Evolutionary conservation across 371 early-diverging fungal genomes (phyloP), one percentile per base, ranked within the genome.

Genomic region (Blakeslea trispora): DNA sequence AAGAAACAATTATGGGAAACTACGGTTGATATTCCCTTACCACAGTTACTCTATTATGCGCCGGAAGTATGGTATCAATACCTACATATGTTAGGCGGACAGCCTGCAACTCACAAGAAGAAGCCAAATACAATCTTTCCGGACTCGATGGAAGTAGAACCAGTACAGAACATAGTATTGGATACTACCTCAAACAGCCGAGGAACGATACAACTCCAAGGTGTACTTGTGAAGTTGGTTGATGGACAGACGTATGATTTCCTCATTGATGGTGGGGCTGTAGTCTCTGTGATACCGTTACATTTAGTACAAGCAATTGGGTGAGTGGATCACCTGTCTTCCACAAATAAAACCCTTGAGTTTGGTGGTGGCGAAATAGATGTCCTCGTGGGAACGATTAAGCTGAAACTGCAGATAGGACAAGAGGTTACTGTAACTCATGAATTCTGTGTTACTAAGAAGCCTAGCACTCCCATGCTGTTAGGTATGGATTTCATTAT

Each of bases 41-140:
- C 43, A 6, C 43, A 43, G 18, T 19, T 43, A 3, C 4, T 43
- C 18, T 43, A 43, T 18, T 43, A 43, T 19, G 14, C 43, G 9
- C 43, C 43, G 7, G 43, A 43, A 43, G 4, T 43, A 19, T 43
- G 43, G 43, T 43, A 43, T 43, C 43, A 43, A 18, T 18, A 43
- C 19, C 18, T 43, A 9, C 5, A 43, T 18, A 6, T 43, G 19
- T 4, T 43, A 18, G 43, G 43, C 4, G 43, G 43, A 18, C 43
- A 43, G 9, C 43, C 43, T 1, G n/a, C 19, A 3, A 14, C 43
- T 9, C 2, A 18, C 19, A 43, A 28, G 7, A 28, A 28, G 28
- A 28, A 28, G 7, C 28, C 28, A 28, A 28, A 28, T 7, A 28
- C 28, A 5, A 28, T 28, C 28, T 28, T 28, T 28, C 7, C 28